Conservation (phyloP, 1,139 yeast genomes). For the Kazachstania sp. region DNA sequence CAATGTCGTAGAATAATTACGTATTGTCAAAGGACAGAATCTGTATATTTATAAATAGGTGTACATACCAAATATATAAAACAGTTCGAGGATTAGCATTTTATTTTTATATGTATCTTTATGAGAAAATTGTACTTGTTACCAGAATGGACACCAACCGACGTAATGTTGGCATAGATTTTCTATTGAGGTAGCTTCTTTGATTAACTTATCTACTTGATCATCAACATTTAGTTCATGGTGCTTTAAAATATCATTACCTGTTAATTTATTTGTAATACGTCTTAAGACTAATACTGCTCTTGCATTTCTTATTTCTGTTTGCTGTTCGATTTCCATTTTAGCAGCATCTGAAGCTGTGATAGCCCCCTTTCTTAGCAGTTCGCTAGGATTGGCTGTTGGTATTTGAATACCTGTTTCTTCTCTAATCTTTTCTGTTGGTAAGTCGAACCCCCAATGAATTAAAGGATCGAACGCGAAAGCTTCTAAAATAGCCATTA, state of each 20-base stretch:
- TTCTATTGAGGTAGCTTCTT: conserved; percentile 94
- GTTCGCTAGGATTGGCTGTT: conserved; percentile 55
- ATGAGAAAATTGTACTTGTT: background rate
- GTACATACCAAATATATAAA: background rate
- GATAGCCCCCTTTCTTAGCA: conserved; percentile 64
- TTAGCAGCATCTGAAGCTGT: conserved; percentile 67
- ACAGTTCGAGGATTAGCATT: background rate
- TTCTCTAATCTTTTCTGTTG: conserved; percentile 71
- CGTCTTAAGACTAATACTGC: conserved; percentile 86
- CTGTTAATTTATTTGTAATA: conserved; percentile 88
- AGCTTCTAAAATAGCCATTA: conserved; percentile 96
- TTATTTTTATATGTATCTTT: background rate
- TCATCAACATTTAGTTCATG: conserved; percentile 70
- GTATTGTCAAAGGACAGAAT: background rate
- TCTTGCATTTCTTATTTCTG: conserved; percentile 81
- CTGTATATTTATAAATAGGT: background rate
- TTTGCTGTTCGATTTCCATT: conserved; percentile 64
- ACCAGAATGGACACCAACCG: conserved; percentile 99
- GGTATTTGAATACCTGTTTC: conserved; percentile 64
- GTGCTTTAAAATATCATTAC: conserved; percentile 77
- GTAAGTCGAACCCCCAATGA: conserved; percentile 97
- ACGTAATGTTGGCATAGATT: conserved; percentile 92
- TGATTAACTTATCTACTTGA: conserved; percentile 88
- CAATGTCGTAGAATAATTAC: no score
- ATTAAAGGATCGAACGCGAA: conserved; percentile 98